These are phyloP conservation scores for Zostera marina DNA, from an alignment of 116 monocot species.

Conservation along the genomic window DNA sequence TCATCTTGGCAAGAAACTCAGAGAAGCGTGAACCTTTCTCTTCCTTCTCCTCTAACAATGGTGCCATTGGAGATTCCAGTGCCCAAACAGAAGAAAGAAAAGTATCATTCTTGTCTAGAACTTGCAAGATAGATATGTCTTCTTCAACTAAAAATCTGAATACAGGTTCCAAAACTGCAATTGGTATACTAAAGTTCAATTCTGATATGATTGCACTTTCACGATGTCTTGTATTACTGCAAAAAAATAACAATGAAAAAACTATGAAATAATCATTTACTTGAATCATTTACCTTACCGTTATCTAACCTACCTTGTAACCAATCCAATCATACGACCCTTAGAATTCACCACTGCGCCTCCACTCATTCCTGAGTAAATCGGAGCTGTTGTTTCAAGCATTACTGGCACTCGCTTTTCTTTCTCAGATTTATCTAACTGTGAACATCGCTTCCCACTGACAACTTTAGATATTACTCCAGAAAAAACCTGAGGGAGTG, in stretches of 20 bases:
- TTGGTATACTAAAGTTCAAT: conserved; percentile 90
- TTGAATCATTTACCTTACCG: not conserved
- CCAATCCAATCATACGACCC: conserved; percentile 67
- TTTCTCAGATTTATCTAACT: not conserved
- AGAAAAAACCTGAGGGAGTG: conserved; percentile 44
- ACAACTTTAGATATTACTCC: conserved; percentile 66
- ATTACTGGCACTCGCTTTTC: conserved; percentile 35
- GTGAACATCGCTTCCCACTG: conserved; percentile 10
- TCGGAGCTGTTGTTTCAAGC: conserved; percentile 88
- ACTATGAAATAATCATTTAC: not conserved
- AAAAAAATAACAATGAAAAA: not conserved
- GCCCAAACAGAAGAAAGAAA: conserved; percentile 70
- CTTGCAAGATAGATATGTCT: conserved; percentile 25
- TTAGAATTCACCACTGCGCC: conserved; percentile 61
- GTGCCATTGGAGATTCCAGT: conserved; percentile 31
- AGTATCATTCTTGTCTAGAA: conserved; percentile 47
- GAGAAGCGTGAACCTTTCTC: conserved; percentile 52
- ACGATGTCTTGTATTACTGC: conserved; percentile 79
- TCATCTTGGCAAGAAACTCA: conserved; percentile 53
- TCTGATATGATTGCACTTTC: conserved; percentile 70
- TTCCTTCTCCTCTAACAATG: conserved; percentile 12
- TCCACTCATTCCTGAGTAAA: conserved; percentile 92
- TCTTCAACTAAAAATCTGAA: conserved; percentile 57
- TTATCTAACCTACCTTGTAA: conserved; percentile 75
- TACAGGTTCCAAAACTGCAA: conserved; percentile 47